Percentiles rank a stretch among this genome's conserved stretches.
phyloP scores from a whole-genome alignment of 306 rosid species.

The Abrus precatorius region DNA sequence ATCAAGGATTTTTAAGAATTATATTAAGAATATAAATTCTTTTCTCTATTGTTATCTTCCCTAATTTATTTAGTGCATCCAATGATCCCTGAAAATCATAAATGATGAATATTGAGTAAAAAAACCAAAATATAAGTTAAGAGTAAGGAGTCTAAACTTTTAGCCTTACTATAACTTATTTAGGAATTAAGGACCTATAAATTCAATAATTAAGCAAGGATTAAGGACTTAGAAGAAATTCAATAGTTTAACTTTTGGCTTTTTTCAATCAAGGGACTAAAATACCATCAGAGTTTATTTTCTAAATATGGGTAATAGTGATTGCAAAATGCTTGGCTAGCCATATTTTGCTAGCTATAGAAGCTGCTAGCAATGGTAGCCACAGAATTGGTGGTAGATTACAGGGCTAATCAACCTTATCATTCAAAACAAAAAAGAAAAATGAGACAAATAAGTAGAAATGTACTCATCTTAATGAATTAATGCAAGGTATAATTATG shows the following conservation, averaged over 20 bases:
- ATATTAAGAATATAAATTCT: no score
- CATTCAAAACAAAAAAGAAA: background rate
- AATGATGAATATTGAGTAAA: conserved; percentile 36
- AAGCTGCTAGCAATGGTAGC: background rate
- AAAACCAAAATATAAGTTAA: background rate
- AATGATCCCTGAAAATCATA: conserved; percentile 73
- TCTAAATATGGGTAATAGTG: background rate
- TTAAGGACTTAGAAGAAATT: background rate
- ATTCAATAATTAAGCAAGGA: background rate
- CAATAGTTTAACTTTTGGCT: background rate
- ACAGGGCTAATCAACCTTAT: background rate
- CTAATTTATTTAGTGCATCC: conserved; percentile 67
- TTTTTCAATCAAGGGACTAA: conserved; percentile 3
- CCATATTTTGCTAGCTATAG: background rate
- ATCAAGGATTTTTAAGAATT: no score
- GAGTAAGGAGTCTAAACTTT: background rate
- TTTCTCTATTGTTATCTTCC: no score
- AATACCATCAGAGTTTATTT: background rate
- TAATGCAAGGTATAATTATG: no score
- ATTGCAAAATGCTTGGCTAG: conserved; percentile 17
- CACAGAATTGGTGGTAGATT: background rate
- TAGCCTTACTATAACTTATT: background rate
- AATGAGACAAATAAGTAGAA: background rate
- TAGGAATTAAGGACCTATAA: no score
- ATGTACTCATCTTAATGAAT: background rate